Conservation (phyloP, 176 grass and related monocot genomes). For the Dactylis glomerata region DNA sequence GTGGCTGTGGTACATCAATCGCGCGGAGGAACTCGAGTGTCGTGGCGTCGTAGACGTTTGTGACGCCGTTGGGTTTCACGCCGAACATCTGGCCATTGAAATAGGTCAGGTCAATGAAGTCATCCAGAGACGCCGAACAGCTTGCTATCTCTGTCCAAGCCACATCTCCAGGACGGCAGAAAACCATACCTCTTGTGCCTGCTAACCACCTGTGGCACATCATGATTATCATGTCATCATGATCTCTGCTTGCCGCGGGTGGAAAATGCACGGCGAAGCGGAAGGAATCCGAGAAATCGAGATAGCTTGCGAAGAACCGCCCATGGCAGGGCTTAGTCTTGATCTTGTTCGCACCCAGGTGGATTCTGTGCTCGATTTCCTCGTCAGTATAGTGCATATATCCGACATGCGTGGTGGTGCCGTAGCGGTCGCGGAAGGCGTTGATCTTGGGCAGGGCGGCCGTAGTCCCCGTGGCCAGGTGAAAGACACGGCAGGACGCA, state of each 20-base stretch:
- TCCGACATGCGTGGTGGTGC: neutral
- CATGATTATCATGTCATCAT: constrained; percentile 3
- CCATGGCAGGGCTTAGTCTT: neutral
- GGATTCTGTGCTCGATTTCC: neutral
- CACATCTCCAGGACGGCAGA: constrained; percentile 2
- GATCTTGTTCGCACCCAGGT: neutral
- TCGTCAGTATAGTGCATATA: neutral
- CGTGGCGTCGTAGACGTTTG: neutral
- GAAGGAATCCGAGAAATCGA: neutral
- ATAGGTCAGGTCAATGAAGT: neutral
- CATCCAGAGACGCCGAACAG: neutral
- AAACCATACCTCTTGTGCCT: neutral
- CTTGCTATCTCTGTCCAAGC: neutral
- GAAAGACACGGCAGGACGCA: constrained; percentile 7
- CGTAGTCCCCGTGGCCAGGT: neutral
- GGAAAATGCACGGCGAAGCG: neutral
- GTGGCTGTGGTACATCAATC: neutral
- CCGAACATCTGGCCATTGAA: neutral
- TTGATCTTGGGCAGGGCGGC: neutral
- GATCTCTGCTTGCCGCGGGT: neutral
- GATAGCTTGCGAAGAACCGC: neutral
- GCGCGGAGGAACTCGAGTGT: neutral
- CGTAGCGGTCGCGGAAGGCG: neutral
- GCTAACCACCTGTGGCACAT: neutral
- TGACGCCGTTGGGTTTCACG: neutral